Conservation (phyloP, 129 eudicot genomes). For the Flaveria linearis region DNA sequence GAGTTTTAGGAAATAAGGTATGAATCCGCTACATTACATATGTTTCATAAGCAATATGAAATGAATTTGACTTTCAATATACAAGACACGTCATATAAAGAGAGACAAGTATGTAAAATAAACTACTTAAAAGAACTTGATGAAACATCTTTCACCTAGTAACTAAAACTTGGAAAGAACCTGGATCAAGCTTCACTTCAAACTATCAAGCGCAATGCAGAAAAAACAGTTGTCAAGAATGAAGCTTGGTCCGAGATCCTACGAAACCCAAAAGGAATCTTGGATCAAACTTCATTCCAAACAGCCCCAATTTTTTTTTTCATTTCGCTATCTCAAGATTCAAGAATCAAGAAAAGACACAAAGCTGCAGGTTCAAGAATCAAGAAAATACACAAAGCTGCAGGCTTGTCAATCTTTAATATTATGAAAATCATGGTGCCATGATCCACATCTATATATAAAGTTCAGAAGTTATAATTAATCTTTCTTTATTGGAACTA, state of each 20-base stretch:
- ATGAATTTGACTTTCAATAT: too few relatives aligned
- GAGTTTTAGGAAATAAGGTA: background rate
- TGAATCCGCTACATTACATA: background rate
- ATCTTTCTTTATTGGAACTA: too few relatives aligned
- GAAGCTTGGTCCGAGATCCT: constrained; percentile 84
- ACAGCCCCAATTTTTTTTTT: constrained; percentile 60
- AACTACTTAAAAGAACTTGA: background rate
- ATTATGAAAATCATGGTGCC: constrained; percentile 34
- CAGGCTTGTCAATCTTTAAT: constrained; percentile 21
- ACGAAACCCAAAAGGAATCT: constrained; percentile 37
- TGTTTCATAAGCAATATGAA: background rate
- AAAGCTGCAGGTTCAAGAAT: too few relatives aligned
- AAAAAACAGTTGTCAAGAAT: constrained; percentile 57
- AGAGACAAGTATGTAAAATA: background rate
- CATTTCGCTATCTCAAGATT: constrained; percentile 36
- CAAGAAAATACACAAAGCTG: constrained; percentile 26
- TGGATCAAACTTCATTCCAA: constrained; percentile 72
- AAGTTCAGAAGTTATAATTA: background rate
- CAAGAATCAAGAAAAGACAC: too few relatives aligned
- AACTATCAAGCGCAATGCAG: background rate
- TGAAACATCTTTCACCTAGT: background rate
- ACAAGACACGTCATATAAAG: background rate
- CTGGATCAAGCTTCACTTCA: background rate
- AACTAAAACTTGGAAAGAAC: background rate
- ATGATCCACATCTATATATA: constrained; percentile 19